These are phyloP conservation scores for Phyllostachys edulis DNA, from an alignment of 176 grass and related monocot genomes.

Conservation along the genomic window DNA sequence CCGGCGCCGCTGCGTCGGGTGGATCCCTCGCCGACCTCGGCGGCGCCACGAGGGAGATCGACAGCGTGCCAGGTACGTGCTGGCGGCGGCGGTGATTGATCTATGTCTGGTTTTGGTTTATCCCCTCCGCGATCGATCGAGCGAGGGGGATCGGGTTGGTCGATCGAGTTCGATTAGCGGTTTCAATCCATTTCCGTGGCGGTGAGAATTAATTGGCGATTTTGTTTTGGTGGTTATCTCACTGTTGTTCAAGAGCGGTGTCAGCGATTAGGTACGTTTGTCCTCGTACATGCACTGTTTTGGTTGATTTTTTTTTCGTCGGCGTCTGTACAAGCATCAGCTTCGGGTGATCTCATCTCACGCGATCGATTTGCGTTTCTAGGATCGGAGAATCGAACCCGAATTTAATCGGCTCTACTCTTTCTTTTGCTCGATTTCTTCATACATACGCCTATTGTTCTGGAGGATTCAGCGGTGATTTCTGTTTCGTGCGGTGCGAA, in stretches of 20 bases:
- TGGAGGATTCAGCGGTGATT: not conserved
- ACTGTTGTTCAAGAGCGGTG: not conserved
- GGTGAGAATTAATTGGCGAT: not conserved
- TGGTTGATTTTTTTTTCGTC: not conserved
- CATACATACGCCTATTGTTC: not conserved
- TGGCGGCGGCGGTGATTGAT: not conserved
- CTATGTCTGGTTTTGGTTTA: not conserved
- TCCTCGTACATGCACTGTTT: not conserved
- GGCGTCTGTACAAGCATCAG: not conserved
- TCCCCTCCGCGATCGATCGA: not conserved
- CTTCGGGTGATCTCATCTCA: not conserved
- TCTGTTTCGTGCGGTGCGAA: not conserved
- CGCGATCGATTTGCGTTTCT: not conserved
- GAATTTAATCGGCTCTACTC: not conserved
- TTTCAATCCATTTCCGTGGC: not conserved
- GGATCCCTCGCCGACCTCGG: slow-evolving; percentile 32
- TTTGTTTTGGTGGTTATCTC: not conserved
- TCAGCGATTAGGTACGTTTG: not conserved
- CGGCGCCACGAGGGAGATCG: slow-evolving; percentile 40
- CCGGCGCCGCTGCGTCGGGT: not conserved
- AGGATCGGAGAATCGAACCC: not conserved
- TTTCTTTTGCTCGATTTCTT: not conserved
- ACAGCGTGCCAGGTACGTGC: slow-evolving; percentile 41
- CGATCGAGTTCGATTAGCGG: not conserved
- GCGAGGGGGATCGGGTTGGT: not conserved